Evolutionary conservation across 2,329 filamentous ascomycete genomes (phyloP).

Genomic region (Chrysosporium keratinophilum): DNA sequence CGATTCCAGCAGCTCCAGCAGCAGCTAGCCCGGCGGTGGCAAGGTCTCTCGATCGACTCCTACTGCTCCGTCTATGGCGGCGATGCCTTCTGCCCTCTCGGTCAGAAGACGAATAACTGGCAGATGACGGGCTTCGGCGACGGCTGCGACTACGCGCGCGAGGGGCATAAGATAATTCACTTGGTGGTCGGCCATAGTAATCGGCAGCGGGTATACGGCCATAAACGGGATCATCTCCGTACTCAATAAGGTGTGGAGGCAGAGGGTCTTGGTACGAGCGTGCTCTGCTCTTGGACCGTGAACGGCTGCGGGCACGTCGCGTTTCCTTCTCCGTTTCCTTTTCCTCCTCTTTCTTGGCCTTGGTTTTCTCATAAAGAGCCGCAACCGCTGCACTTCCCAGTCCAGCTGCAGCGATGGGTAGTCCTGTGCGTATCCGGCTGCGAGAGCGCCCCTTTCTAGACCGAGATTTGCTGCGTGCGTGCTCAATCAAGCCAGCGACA

Average conservation of each 20-base stretch:
- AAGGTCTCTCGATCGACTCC: slow-evolving; percentile 35
- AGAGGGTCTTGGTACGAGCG: slow-evolving; percentile 32
- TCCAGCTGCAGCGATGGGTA: slow-evolving; percentile 52
- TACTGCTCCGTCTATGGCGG: slow-evolving; percentile 25
- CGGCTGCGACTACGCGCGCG: slow-evolving; percentile 33
- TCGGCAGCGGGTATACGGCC: slow-evolving; percentile 42
- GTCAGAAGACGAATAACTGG: slow-evolving; percentile 27
- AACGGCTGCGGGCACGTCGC: slow-evolving; percentile 36
- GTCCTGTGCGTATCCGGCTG: slow-evolving; percentile 46
- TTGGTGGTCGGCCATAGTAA: slow-evolving; percentile 37
- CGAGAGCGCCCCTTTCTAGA: slow-evolving; percentile 41
- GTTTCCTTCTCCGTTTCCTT: slow-evolving; percentile 32
- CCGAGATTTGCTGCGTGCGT: slow-evolving; percentile 48
- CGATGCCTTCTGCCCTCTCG: slow-evolving; percentile 25
- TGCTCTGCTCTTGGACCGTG: slow-evolving; percentile 36
- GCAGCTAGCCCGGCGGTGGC: slow-evolving; percentile 49
- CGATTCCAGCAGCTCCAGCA: slow-evolving; percentile 46
- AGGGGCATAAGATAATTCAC: slow-evolving; percentile 19
- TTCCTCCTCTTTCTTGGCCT: slow-evolving; percentile 46
- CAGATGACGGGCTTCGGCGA: slow-evolving; percentile 36
- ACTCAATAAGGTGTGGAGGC: slow-evolving; percentile 48
- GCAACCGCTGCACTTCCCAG: slow-evolving; percentile 52
- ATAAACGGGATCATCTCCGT: slow-evolving; percentile 53
- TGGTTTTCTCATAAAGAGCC: slow-evolving; percentile 53
- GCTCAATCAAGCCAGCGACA: slow-evolving; percentile 51